Percentiles rank a stretch among this genome's conserved stretches.
Conservation (phyloP, 208 protist genomes). For the Leishmania lainsoni region DNA sequence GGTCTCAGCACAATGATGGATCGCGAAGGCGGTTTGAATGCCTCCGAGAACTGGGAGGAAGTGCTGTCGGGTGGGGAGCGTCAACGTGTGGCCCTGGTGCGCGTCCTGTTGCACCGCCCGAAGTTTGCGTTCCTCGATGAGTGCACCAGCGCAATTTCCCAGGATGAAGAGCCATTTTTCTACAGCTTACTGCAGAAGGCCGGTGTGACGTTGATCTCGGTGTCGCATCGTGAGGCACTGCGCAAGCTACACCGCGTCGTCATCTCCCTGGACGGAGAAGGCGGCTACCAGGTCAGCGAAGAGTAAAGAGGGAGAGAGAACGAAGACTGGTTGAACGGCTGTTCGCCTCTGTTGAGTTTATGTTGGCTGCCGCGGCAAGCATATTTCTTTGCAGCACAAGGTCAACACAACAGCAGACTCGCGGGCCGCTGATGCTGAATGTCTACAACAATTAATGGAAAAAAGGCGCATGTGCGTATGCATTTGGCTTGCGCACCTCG, state of each 20-base stretch:
- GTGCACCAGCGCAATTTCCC: constrained; percentile 89
- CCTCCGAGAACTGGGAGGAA: constrained; percentile 76
- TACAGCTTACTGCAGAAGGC: constrained; percentile 67
- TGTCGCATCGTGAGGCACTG: constrained; percentile 83
- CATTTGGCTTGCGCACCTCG: not conserved
- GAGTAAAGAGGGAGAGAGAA: not conserved
- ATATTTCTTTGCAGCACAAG: not conserved
- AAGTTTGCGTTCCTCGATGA: constrained; percentile 91
- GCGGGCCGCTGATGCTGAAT: not conserved
- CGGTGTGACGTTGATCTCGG: constrained; percentile 83
- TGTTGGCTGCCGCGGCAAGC: not conserved
- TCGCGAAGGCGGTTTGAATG: constrained; percentile 83
- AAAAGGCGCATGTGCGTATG: constrained; percentile 3
- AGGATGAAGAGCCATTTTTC: constrained; percentile 77
- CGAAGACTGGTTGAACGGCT: not conserved
- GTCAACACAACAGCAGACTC: not conserved
- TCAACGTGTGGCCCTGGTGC: constrained; percentile 85
- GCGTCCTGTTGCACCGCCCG: constrained; percentile 78
- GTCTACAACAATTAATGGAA: not conserved
- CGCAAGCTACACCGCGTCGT: constrained; percentile 58
- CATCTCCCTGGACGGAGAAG: constrained; percentile 65
- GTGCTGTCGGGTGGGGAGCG: constrained; percentile 90
- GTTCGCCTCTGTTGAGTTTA: not conserved
- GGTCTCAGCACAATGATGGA: constrained; percentile 70
- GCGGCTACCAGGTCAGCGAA: constrained; percentile 46